These are phyloP conservation scores for Phytophthora quininea DNA, from an alignment of 352 stramenopile genomes.

Conservation along the genomic window DNA sequence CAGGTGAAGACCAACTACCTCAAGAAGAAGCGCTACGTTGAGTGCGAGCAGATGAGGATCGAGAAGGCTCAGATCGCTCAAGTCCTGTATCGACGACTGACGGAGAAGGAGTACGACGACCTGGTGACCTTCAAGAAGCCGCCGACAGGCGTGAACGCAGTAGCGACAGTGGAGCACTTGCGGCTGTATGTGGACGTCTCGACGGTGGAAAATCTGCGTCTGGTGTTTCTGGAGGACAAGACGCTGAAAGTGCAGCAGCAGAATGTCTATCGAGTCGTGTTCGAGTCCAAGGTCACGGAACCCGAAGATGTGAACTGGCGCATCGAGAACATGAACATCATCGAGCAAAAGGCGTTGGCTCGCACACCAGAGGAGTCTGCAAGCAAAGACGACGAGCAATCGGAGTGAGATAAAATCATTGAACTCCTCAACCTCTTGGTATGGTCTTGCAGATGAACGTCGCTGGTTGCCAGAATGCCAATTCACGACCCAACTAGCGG, in stretches of 20 bases:
- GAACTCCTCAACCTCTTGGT: too few species aligned
- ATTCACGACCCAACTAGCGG: too few species aligned
- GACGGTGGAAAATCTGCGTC: slow-evolving; percentile 48
- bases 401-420: background rate
- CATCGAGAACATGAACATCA: slow-evolving; percentile 42
- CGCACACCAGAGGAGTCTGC: background rate
- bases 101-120: slow-evolving; percentile 44
- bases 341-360: slow-evolving; percentile 23
- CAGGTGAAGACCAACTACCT: slow-evolving; percentile 54
- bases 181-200: slow-evolving; percentile 41
- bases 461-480: too few species aligned
- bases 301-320: slow-evolving; percentile 71
- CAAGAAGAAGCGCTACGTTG: slow-evolving; percentile 41
- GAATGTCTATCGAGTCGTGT: slow-evolving; percentile 44
- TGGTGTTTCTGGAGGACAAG: slow-evolving; percentile 29
- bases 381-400: slow-evolving; percentile 4
- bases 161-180: slow-evolving; percentile 46
- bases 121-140: slow-evolving; percentile 25
- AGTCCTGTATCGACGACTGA: slow-evolving; percentile 45
- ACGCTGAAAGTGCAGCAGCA: slow-evolving; percentile 33
- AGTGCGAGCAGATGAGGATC: slow-evolving; percentile 45
- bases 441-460: too few species aligned
- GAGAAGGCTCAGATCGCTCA: slow-evolving; percentile 39
- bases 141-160: background rate
- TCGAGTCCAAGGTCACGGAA: slow-evolving; percentile 64